phyloP scores from a whole-genome alignment of 345 rosid species.

The Firmiana major region DNA sequence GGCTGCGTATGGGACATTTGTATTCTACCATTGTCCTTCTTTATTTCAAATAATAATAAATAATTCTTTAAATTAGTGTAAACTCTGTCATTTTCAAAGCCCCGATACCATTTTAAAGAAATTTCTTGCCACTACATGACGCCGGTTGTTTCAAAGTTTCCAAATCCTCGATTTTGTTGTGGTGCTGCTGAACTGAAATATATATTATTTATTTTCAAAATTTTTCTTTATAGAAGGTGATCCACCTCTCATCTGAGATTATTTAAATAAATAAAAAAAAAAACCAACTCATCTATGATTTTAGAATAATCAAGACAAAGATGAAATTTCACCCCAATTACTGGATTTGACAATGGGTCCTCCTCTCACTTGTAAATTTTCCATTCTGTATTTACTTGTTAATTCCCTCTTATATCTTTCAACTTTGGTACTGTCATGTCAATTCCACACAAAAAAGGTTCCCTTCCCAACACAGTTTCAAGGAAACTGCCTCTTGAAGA shows the following conservation, averaged over 20 bases:
- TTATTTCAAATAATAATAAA: background rate
- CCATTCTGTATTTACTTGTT: background rate
- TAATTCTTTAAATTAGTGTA: background rate
- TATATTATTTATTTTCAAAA: background rate
- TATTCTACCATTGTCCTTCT: background rate
- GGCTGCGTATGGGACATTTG: constrained; percentile 9
- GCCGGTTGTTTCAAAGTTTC: background rate
- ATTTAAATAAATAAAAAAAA: too few relatives aligned
- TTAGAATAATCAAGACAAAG: background rate
- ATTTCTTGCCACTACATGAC: constrained; percentile 12
- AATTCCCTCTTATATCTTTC: too few relatives aligned
- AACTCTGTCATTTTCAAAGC: background rate
- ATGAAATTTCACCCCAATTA: background rate
- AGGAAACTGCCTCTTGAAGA: background rate
- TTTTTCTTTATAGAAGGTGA: background rate
- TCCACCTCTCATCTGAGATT: background rate
- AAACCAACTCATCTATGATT: background rate
- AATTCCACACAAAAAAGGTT: background rate
- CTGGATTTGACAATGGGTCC: background rate
- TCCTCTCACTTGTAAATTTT: background rate
- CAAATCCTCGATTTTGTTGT: background rate
- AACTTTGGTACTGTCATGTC: background rate
- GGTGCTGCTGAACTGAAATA: background rate
- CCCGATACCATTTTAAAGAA: constrained; percentile 7
- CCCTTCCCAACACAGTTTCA: background rate